Percentiles rank a stretch among this genome's conserved stretches.
Conservation (phyloP, 768 basidiomycete species). For the Termitomyces sp. region DNA sequence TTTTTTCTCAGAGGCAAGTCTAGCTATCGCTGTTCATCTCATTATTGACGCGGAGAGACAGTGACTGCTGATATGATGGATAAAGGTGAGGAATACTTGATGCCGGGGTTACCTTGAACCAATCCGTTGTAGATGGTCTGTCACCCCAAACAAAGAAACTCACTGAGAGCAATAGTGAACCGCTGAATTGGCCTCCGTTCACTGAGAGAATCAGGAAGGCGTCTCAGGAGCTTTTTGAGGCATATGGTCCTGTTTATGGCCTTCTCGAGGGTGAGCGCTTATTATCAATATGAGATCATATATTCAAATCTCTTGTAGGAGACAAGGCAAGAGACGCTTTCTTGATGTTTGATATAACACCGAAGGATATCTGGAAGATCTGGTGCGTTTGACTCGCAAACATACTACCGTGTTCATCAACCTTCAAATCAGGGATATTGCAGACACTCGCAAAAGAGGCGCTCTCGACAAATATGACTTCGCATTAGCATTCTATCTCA, state of each 20-base stretch:
- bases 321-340: constrained; percentile 59
- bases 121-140: constrained; percentile 41
- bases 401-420: background rate
- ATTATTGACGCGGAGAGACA: constrained; percentile 51
- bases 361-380: constrained; percentile 54
- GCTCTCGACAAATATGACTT: constrained; percentile 63
- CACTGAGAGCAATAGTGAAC: constrained; percentile 1
- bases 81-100: constrained; percentile 33
- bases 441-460: constrained; percentile 54
- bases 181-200: constrained; percentile 33
- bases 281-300: background rate
- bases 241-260: constrained; percentile 45
- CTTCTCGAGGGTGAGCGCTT: constrained; percentile 41
- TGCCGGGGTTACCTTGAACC: background rate
- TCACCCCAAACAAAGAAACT: constrained; percentile 28
- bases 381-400: constrained; percentile 34
- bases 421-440: constrained; percentile 41
- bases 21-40: constrained; percentile 53
- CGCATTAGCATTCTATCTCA: constrained; percentile 64
- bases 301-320: constrained; percentile 24
- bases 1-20: constrained; percentile 45
- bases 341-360: constrained; percentile 52
- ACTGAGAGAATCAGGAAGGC: constrained; percentile 46
- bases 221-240: constrained; percentile 48
- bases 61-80: constrained; percentile 33